Conservation (phyloP, 2,329 filamentous ascomycete species). For the Aspergillus proliferans region DNA sequence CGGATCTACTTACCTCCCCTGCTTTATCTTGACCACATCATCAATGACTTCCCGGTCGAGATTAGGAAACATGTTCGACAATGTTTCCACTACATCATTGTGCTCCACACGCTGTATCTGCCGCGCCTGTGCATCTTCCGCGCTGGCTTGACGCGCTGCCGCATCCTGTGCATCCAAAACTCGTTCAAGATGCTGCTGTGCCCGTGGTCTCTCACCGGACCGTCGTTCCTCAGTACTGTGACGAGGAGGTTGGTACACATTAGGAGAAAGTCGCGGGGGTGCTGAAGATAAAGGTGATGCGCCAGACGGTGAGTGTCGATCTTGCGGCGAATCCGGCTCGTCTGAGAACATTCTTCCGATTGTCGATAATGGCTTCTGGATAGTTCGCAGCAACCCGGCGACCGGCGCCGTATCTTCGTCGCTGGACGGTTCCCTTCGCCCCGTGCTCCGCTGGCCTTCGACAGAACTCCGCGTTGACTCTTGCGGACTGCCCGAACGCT, state of each 20-base stretch:
- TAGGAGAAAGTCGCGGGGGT: constrained; percentile 47
- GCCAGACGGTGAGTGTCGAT: constrained; percentile 26
- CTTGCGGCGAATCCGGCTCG: constrained; percentile 41
- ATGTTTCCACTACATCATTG: constrained; percentile 82
- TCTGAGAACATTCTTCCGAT: constrained; percentile 94
- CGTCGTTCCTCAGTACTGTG: constrained; percentile 31
- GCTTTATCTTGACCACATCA: constrained; percentile 92
- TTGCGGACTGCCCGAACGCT: constrained; percentile 49
- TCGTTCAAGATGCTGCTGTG: constrained; percentile 27
- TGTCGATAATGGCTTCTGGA: constrained; percentile 82
- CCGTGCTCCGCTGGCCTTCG: constrained; percentile 52
- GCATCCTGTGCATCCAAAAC: constrained; percentile 72
- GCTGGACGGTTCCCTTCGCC: constrained; percentile 36
- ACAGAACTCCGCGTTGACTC: constrained; percentile 55
- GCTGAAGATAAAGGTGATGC: constrained; percentile 43
- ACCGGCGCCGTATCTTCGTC: constrained; percentile 75
- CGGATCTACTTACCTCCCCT: constrained; percentile 66
- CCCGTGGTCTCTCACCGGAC: constrained; percentile 19
- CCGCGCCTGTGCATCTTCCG: constrained; percentile 80
- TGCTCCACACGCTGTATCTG: constrained; percentile 79
- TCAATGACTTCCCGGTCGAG: constrained; percentile 91
- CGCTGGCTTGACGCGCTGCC: constrained; percentile 82
- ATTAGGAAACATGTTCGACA: constrained; percentile 95
- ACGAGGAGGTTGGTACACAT: constrained; percentile 39
- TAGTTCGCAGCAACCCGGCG: constrained; percentile 76